Evolutionary conservation across 1,284 basidiomycete genomes (phyloP), one percentile per base, ranked within the genome.

Genomic region (Ustilago lituana): DNA sequence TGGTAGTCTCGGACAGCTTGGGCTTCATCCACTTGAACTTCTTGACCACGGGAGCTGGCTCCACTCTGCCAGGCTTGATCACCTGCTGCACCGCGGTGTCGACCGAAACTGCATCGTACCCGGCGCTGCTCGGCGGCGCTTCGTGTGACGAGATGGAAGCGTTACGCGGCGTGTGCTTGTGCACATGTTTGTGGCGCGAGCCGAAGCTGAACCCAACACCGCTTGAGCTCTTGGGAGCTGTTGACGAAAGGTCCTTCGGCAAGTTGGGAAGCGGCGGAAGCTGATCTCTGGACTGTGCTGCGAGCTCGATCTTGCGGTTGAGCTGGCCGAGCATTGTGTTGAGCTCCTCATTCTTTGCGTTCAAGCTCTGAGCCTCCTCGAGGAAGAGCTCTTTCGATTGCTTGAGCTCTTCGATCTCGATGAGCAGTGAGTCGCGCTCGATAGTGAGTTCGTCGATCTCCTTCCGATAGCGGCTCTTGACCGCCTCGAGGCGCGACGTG

Each of bases 341-440:
- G 11, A 98, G 86, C 81, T 94, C 91, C 77, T 95, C 93, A 83
- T 98, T 97, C 56, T 93, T 89, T 14, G 89, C 90, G 78, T 93
- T 93, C 46, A 98, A 87, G 19, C 89, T 89, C 0, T 92, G 90
- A 1, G 93, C 91, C 84, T 98, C 94, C 75, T 96, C 94, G 17
- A 94, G 84, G 84, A 91, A 91, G 35, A 90, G 87, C 73, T 96
- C 92, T 26, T 92, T 88, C 4, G 91, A 89, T 26, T 92, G 90
- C 77, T 89, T 90, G 48, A 98, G 88, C 75, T 97, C 94, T 9
- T 87, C 85, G 56, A 98, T 89, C 83, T 98, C 95, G 47, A 92
- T 87, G 23, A 86, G 82, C 24, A 98, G 84, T 0, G 85, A 85
- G 75, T 96, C 93, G 22, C 90, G 89, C 83, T 96, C 89, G 48